Conservation (phyloP, 1,284 basidiomycete species). For the Marasmius tenuissimus region DNA sequence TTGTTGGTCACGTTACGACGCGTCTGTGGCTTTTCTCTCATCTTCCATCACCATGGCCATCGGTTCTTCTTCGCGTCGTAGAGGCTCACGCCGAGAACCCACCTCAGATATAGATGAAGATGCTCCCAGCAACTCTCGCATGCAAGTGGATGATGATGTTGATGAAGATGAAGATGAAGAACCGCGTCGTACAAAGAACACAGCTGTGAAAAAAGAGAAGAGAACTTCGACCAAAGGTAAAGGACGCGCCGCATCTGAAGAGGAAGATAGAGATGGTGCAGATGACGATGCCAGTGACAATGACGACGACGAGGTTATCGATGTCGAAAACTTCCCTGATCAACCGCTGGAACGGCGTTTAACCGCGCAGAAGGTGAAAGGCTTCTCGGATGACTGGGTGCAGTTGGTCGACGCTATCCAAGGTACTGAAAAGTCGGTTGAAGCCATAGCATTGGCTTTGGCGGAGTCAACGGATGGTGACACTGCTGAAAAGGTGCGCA, state of each 20-base stretch:
- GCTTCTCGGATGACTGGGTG: conserved; percentile 61
- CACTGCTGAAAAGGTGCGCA: conserved; percentile 49
- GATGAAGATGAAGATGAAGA: conserved; percentile 48
- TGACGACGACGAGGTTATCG: conserved; percentile 43
- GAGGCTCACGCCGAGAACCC: conserved; percentile 37
- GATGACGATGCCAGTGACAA: neutral
- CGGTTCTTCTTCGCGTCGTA: conserved; percentile 41
- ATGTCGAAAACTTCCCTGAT: conserved; percentile 57
- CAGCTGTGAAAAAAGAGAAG: conserved; percentile 42
- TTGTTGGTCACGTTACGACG: neutral
- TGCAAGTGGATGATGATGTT: conserved; percentile 29
- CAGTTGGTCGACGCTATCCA: conserved; percentile 47
- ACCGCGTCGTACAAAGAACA: conserved; percentile 32
- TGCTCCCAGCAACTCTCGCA: conserved; percentile 28
- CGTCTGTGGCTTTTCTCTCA: neutral
- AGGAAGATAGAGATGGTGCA: conserved; percentile 37
- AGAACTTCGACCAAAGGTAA: conserved; percentile 16
- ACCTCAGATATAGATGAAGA: conserved; percentile 69
- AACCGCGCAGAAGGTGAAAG: conserved; percentile 50
- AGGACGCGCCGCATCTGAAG: conserved; percentile 31
- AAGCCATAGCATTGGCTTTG: conserved; percentile 56
- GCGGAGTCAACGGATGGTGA: conserved; percentile 62
- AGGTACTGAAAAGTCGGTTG: conserved; percentile 46
- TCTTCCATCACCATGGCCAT: conserved; percentile 37
- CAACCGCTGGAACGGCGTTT: conserved; percentile 53